These are phyloP conservation scores for Zygoascus meyerae DNA, from an alignment of 1,139 yeast genomes.

Conservation along the genomic window DNA sequence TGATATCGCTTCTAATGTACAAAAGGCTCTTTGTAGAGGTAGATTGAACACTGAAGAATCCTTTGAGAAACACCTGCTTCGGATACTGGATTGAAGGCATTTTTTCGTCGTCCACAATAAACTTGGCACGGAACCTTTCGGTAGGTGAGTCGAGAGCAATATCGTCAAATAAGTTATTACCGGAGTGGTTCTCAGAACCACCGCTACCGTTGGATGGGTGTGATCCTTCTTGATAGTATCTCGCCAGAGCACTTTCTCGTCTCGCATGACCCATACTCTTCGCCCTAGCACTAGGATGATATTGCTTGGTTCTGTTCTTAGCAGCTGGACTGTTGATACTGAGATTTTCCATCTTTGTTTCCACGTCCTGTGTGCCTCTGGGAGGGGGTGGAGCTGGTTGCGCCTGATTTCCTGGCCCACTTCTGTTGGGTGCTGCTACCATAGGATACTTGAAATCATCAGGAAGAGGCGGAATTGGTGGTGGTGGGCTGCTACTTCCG, in stretches of 20 bases:
- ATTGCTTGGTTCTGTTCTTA: constrained; percentile 28
- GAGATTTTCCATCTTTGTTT: constrained; percentile 6
- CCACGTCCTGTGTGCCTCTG: constrained; percentile 3
- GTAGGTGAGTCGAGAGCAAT: constrained; percentile 44
- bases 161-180: constrained; percentile 63
- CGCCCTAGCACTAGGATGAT: constrained; percentile 85
- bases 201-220: no score
- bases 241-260: constrained; percentile 24
- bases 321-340: constrained; percentile 9
- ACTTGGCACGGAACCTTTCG: not conserved
- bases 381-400: constrained; percentile 7
- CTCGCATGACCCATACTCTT: constrained; percentile 78
- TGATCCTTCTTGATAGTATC: constrained; percentile 7
- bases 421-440: not conserved
- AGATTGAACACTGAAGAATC: constrained; percentile 91
- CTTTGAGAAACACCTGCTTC: constrained; percentile 84
- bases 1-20: constrained; percentile 78
- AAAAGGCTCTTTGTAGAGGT: constrained; percentile 92
- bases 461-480: constrained; percentile 10
- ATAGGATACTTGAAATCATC: constrained; percentile 6
- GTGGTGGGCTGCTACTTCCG: constrained; percentile 6
- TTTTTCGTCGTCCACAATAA: constrained; percentile 26
- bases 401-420: not conserved
- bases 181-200: constrained; percentile 26
- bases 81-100: constrained; percentile 96